phyloP scores from a whole-genome alignment of 2,329 filamentous ascomycete species.

The Nothophoma quercina region DNA sequence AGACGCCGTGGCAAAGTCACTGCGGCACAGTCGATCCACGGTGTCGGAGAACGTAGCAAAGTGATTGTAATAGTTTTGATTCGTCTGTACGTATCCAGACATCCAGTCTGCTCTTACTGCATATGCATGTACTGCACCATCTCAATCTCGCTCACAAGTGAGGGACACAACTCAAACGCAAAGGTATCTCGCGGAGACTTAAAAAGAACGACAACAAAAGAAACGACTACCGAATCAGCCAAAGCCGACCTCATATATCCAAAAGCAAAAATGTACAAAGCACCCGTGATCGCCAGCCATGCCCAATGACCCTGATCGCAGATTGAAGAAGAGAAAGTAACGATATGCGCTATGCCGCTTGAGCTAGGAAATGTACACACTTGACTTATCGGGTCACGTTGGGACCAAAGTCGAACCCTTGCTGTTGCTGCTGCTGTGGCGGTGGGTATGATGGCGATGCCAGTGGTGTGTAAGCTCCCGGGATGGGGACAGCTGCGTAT shows the following conservation, averaged over 20 bases:
- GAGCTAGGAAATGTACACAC: slow-evolving; percentile 17
- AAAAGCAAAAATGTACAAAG: slow-evolving; percentile 38
- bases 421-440: slow-evolving; percentile 29
- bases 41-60: too few relatives aligned
- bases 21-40: neutral
- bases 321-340: slow-evolving; percentile 24
- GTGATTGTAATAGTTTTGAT: neutral
- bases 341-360: slow-evolving; percentile 24
- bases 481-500: slow-evolving; percentile 88
- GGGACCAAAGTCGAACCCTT: slow-evolving; percentile 51
- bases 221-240: neutral
- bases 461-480: slow-evolving; percentile 74
- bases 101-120: slow-evolving; percentile 1
- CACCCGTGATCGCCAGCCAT: slow-evolving; percentile 32
- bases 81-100: slow-evolving; percentile 6
- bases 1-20: neutral
- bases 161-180: slow-evolving; percentile 16
- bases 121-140: neutral
- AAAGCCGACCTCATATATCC: slow-evolving; percentile 20
- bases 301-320: slow-evolving; percentile 27
- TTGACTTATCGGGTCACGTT: slow-evolving; percentile 34
- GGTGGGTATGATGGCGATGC: slow-evolving; percentile 53
- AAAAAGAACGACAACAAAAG: slow-evolving; percentile 15
- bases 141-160: slow-evolving; percentile 6
- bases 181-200: slow-evolving; percentile 21